A percentile compares a stretch with the other conserved stretches of the same genome.
These are phyloP conservation scores for Globisporangium okanoganense DNA, from an alignment of 352 stramenopile species.

Conservation along the genomic window DNA sequence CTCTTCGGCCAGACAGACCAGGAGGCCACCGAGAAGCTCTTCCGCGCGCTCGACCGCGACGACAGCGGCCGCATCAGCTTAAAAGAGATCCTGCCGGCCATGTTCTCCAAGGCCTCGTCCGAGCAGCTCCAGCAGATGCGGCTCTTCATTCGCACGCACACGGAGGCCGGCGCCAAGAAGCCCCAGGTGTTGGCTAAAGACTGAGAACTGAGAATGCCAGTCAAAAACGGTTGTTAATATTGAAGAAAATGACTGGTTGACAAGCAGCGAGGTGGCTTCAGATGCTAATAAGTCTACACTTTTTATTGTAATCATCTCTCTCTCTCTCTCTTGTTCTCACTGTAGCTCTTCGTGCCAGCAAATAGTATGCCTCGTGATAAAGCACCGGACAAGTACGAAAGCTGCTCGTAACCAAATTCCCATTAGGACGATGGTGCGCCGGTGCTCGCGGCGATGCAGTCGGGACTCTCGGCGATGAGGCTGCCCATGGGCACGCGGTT, in stretches of 20 bases:
- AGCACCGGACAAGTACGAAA: too few species aligned
- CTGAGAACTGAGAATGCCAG: background rate
- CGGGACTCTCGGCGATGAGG: slow-evolving; percentile 46
- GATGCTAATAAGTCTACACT: background rate
- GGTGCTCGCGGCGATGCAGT: slow-evolving; percentile 44
- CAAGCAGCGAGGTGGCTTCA: background rate
- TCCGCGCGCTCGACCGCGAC: slow-evolving; percentile 46
- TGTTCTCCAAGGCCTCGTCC: slow-evolving; percentile 47
- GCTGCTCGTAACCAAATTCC: too few species aligned
- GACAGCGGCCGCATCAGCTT: slow-evolving; percentile 50
- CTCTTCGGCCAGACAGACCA: slow-evolving; percentile 18
- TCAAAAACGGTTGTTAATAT: background rate
- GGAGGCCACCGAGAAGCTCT: slow-evolving; percentile 36
- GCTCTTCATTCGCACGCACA: slow-evolving; percentile 21
- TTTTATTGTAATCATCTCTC: background rate
- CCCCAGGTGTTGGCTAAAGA: background rate
- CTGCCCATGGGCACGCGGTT: slow-evolving; percentile 29
- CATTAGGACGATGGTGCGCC: slow-evolving; percentile 11
- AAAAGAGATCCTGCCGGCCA: slow-evolving; percentile 40
- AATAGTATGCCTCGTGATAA: too few species aligned
- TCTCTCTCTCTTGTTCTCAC: background rate
- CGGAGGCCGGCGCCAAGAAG: slow-evolving; percentile 2
- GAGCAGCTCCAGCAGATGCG: slow-evolving; percentile 52
- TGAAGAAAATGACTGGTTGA: background rate
- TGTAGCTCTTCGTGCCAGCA: background rate